Conservation (phyloP, 2,329 filamentous ascomycete genomes). For the Diaporthe citriasiana region DNA sequence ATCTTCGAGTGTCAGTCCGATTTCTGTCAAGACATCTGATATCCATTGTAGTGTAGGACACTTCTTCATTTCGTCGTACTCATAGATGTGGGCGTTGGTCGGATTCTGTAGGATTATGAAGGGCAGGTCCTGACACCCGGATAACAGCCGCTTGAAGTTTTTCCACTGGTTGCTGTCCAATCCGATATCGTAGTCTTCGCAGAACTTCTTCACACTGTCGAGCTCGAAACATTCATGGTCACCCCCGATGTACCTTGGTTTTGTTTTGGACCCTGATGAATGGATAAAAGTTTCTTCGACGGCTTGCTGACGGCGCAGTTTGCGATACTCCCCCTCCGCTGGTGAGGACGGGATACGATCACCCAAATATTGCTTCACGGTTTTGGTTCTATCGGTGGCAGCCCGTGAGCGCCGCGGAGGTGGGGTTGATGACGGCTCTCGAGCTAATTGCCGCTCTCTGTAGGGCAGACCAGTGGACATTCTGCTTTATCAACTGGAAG, state of each 20-base stretch:
- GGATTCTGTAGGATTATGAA: conserved; percentile 29
- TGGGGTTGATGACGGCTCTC: not conserved
- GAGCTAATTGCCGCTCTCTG: not conserved
- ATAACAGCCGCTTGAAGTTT: conserved; percentile 13
- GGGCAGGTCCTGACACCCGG: conserved; percentile 6
- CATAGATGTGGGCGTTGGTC: not conserved
- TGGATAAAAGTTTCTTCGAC: not conserved
- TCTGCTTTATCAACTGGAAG: not conserved
- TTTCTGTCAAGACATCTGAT: not conserved
- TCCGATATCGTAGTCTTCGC: not conserved
- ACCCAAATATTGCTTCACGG: not conserved
- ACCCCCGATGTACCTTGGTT: not conserved
- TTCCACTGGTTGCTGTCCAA: conserved; percentile 6
- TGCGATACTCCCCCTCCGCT: not conserved
- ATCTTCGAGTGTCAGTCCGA: conserved; percentile 7
- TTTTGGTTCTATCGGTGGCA: not conserved
- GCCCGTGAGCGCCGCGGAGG: not conserved
- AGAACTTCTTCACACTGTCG: not conserved
- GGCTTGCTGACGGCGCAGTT: not conserved
- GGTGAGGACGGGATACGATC: not conserved
- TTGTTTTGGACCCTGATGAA: not conserved
- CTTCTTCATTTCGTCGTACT: conserved; percentile 17
- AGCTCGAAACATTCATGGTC: conserved; percentile 19
- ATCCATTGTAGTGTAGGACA: conserved; percentile 16
- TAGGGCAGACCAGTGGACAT: not conserved